These are phyloP conservation scores for Tylopilus rubrobrunneus DNA, from an alignment of 768 basidiomycete genomes.

Conservation along the genomic window DNA sequence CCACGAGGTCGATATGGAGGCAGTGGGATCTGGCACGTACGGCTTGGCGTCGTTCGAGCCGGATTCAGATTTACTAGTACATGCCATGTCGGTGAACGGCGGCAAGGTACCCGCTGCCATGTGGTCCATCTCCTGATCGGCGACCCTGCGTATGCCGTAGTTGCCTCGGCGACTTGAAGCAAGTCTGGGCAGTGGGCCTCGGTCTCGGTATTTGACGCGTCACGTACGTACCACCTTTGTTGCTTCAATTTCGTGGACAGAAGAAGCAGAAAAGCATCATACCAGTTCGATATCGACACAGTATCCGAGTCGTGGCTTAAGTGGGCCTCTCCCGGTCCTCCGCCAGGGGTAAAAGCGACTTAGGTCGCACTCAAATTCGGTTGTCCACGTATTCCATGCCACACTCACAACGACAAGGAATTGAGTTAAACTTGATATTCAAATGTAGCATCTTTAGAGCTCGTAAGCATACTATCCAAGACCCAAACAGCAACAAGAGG, in stretches of 20 bases:
- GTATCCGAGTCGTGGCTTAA: no score
- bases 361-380: not conserved
- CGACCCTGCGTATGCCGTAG: not conserved
- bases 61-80: no score
- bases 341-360: no score
- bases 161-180: no score
- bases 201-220: no score
- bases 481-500: not conserved
- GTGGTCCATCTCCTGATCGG: not conserved
- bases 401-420: not conserved
- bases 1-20: not conserved
- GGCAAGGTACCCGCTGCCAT: no score
- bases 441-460: slow-evolving; percentile 2
- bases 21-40: no score
- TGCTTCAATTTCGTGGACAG: not conserved
- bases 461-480: slow-evolving; percentile 7
- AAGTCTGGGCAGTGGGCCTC: not conserved
- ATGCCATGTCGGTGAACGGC: no score
- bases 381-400: no score
- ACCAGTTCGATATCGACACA: not conserved
- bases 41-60: no score
- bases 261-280: not conserved
- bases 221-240: not conserved
- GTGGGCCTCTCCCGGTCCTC: not conserved
- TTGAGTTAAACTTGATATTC: not conserved